Evolutionary conservation across 495 filamentous ascomycete genomes (phyloP).

Genomic region (Friedmanniomyces endolithicus): DNA sequence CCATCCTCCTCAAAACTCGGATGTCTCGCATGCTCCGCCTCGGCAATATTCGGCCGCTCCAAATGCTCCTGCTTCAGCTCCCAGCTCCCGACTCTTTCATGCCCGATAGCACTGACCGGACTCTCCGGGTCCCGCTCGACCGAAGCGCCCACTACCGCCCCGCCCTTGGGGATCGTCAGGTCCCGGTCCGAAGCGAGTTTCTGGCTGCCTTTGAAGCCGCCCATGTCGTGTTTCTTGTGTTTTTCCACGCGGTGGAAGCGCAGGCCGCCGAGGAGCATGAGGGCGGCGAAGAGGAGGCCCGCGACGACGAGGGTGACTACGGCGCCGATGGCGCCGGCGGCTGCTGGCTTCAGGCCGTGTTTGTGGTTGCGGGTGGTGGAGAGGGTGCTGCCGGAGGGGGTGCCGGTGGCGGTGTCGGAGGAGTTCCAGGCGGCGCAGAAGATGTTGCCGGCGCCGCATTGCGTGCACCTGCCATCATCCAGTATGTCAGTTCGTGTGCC

Average conservation of each 20-base stretch:
- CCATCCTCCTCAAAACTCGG: slow-evolving; percentile 21
- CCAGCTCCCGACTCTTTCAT: slow-evolving; percentile 33
- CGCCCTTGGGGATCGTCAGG: slow-evolving; percentile 20
- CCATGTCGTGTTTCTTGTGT: slow-evolving; percentile 6
- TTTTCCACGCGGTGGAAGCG: slow-evolving; percentile 22
- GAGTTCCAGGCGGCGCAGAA: slow-evolving; percentile 38
- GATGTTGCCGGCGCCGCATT: slow-evolving; percentile 45
- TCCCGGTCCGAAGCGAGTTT: slow-evolving; percentile 30
- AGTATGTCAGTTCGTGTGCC: neutral
- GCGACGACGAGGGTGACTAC: slow-evolving; percentile 25
- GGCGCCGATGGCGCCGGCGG: slow-evolving; percentile 30
- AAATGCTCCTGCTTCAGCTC: slow-evolving; percentile 27
- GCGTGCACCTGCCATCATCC: slow-evolving; percentile 6
- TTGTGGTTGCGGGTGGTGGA: neutral
- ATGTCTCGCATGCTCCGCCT: slow-evolving; percentile 8
- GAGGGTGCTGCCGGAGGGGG: neutral
- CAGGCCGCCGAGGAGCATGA: slow-evolving; percentile 31
- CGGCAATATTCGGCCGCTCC: slow-evolving; percentile 14
- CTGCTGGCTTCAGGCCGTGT: slow-evolving; percentile 13
- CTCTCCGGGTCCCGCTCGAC: slow-evolving; percentile 16
- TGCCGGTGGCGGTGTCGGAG: neutral
- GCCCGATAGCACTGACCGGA: slow-evolving; percentile 10
- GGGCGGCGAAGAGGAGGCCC: slow-evolving; percentile 21
- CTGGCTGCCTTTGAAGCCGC: slow-evolving; percentile 27
- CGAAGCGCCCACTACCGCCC: slow-evolving; percentile 15